A percentile compares a stretch with the other conserved stretches of the same genome.
Conservation (phyloP, 192 early-diverging fungal species). For the Coemansia sp. region DNA sequence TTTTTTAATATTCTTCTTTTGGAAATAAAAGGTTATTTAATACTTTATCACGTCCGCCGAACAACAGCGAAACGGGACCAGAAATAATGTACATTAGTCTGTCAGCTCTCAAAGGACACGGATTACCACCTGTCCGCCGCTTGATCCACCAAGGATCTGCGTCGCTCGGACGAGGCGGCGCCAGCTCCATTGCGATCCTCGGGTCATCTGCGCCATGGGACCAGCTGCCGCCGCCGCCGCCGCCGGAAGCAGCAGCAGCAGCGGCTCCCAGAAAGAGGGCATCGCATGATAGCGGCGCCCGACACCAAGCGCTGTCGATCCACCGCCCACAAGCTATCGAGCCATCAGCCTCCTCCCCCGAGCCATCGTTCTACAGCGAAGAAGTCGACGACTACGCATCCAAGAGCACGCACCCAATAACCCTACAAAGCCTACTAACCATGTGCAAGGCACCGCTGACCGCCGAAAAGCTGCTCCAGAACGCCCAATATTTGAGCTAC, state of each 20-base stretch:
- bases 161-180: not conserved
- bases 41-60: too few species aligned
- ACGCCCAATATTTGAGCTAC: constrained; percentile 60
- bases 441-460: constrained; percentile 65
- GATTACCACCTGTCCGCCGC: not conserved
- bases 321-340: not conserved
- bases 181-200: constrained; percentile 28
- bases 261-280: not conserved
- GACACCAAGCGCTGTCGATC: constrained; percentile 7
- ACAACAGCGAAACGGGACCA: too few species aligned
- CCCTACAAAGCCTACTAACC: constrained; percentile 67
- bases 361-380: constrained; percentile 40
- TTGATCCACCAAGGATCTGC: not conserved
- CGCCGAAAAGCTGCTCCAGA: constrained; percentile 49
- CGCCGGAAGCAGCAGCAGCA: not conserved
- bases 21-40: too few species aligned
- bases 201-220: constrained; percentile 16
- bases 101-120: not conserved
- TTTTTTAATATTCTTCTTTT: too few species aligned
- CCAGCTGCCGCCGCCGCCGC: not conserved
- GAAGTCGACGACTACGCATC: constrained; percentile 56
- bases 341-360: not conserved
- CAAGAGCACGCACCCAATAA: constrained; percentile 65
- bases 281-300: not conserved
- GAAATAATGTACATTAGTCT: not conserved